A percentile compares a stretch with the other conserved stretches of the same genome.
These are phyloP conservation scores for Serendipita sp. DNA, from an alignment of 1,284 basidiomycete genomes.

Conservation along the genomic window DNA sequence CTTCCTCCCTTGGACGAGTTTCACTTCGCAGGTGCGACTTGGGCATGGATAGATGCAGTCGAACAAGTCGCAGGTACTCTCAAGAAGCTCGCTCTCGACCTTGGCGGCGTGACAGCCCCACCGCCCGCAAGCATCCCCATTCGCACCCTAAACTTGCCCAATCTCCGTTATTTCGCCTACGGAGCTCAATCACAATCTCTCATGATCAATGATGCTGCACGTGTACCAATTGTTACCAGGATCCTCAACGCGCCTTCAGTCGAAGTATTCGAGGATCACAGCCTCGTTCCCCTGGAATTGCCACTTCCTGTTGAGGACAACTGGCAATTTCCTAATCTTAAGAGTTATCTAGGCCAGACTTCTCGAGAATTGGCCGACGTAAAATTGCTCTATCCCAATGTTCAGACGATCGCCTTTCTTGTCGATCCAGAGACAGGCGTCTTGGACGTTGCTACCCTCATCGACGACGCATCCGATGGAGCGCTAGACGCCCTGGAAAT, in stretches of 20 bases:
- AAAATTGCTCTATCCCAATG: neutral
- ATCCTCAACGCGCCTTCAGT: neutral
- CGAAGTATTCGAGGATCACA: constrained; percentile 5
- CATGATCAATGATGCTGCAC: neutral
- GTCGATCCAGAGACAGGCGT: neutral
- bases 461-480: neutral
- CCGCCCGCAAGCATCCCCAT: neutral
- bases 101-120: neutral
- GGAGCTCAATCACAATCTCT: neutral
- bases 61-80: neutral
- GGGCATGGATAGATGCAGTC: constrained; percentile 4
- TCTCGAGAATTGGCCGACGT: neutral
- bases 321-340: neutral
- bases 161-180: constrained; percentile 1
- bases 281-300: neutral
- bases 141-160: neutral
- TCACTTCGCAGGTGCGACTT: neutral
- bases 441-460: neutral
- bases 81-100: neutral
- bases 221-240: neutral
- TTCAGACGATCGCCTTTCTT: neutral
- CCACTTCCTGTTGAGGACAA: neutral
- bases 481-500: neutral
- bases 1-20: neutral
- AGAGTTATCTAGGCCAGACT: neutral